These are phyloP conservation scores for Talaromyces marneffei DNA, from an alignment of 2,329 filamentous ascomycete species.

Conservation along the genomic window DNA sequence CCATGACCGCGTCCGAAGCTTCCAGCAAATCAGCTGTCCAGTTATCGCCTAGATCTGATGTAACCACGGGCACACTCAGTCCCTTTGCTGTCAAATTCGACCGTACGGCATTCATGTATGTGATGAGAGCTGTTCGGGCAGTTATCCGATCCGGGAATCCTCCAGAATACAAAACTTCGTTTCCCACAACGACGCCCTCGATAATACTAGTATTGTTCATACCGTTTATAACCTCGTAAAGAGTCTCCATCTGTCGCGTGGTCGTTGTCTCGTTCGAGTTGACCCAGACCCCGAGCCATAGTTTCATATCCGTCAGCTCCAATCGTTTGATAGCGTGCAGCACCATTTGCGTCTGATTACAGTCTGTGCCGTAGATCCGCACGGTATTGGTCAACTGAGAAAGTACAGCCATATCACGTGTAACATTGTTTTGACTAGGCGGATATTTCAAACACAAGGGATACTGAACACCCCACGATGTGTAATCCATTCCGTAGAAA, in stretches of 20 bases:
- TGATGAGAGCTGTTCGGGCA: conserved; percentile 57
- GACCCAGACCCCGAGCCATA: conserved; percentile 95
- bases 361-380: conserved; percentile 89
- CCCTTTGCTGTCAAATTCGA: conserved; percentile 63
- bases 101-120: conserved; percentile 62
- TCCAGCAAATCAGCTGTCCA: conserved; percentile 67
- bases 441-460: conserved; percentile 72
- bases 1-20: conserved; percentile 83
- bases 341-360: conserved; percentile 94
- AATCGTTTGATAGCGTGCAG: conserved; percentile 73
- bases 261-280: conserved; percentile 80
- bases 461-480: conserved; percentile 83
- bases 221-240: conserved; percentile 72
- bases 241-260: conserved; percentile 69
- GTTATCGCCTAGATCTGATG: conserved; percentile 81
- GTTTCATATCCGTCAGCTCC: conserved; percentile 66
- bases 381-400: conserved; percentile 84
- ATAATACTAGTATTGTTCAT: conserved; percentile 43
- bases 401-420: conserved; percentile 81
- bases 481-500: conserved; percentile 94
- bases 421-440: conserved; percentile 90
- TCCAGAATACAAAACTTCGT: conserved; percentile 56
- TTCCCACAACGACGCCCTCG: conserved; percentile 59
- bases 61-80: conserved; percentile 71
- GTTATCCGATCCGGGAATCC: conserved; percentile 51